Conservation (phyloP, 768 basidiomycete species). For the Psilocybe sp. region DNA sequence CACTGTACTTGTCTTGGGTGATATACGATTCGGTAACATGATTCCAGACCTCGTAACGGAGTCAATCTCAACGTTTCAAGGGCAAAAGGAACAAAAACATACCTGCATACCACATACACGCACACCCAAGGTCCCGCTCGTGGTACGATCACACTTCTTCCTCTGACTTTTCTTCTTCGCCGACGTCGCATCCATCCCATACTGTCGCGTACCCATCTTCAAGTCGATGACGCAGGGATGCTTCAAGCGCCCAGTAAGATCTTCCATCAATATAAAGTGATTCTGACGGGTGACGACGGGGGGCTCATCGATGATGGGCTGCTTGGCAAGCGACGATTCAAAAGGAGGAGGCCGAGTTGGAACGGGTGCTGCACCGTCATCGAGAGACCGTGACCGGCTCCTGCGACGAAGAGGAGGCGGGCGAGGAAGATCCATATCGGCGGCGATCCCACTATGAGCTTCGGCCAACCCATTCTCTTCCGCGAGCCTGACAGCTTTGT, state of each 20-base stretch:
- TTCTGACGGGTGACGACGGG: constrained; percentile 78
- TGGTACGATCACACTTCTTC: constrained; percentile 96
- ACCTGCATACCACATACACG: constrained; percentile 99
- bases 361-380: constrained; percentile 25
- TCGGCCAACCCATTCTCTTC: constrained; percentile 3
- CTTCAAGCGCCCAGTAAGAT: constrained; percentile 89
- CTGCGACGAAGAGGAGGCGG: constrained; percentile 38
- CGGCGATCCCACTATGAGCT: not conserved
- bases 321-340: constrained; percentile 22
- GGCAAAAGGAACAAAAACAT: constrained; percentile 26
- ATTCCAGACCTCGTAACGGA: constrained; percentile 81
- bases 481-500: constrained; percentile 22
- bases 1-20: constrained; percentile 95
- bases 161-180: constrained; percentile 97
- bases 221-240: constrained; percentile 94
- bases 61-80: constrained; percentile 7
- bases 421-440: constrained; percentile 15
- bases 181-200: constrained; percentile 90
- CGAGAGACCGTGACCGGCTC: constrained; percentile 43
- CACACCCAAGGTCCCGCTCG: constrained; percentile 86
- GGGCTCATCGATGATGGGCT: constrained; percentile 32
- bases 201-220: constrained; percentile 99
- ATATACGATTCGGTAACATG: constrained; percentile 76
- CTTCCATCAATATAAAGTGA: constrained; percentile 99
- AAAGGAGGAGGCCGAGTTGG: constrained; percentile 1